Base-by-base conservation (phyloP, 441 rosid species). In the Capsella rubella region DNA sequence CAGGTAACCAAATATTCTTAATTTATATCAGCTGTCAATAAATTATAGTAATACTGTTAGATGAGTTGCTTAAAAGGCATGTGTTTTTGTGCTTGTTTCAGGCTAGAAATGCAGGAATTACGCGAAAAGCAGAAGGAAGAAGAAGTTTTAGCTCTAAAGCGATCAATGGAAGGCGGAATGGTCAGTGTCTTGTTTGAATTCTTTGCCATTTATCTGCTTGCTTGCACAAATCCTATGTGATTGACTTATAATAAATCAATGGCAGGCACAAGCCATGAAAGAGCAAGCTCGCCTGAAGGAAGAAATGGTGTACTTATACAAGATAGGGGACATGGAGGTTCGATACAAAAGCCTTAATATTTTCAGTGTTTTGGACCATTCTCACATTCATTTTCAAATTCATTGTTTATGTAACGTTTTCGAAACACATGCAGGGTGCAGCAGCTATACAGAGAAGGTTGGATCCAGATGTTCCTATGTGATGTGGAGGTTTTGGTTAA, bases 81-180 rank as follows among this genome's bases (percentile, higher is more conserved):
- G 1, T 42, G 1, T 25, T 32, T 39, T 68, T 69, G 71, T 63
- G 46, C 11, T 13, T 69, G 79, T 70, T 78, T 55, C 91, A 94
- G 99, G 85, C 89, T 73, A 72, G 97, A 94, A 78, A 57, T 87
- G 87, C 73, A 79, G 75, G 81, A 65, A 63, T 92, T 82, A 77
- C 91, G 97, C 56, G 99, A 94, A 75, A 94, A 80, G 84, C 94
- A 84, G 28, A 94, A 94, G 88, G 97, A 92, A 81, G 81, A 84
- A 77, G 73, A 92, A 84, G 92, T 92, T 31, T 73, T 83, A 71
- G 82, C 89, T 61, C 84, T 94, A 46, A 94, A 92, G 82, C 75
- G 46, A 9, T 82, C 96, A n/a, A 92, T 94, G 99, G 92, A 94
- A 88, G 80, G 92, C 59, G 99, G 99, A 89, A 90, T 92, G 97